Percentiles rank a stretch among this genome's conserved stretches.
These are phyloP conservation scores for Xylariales sp. DNA, from an alignment of 2,329 filamentous ascomycete species.

Conservation along the genomic window DNA sequence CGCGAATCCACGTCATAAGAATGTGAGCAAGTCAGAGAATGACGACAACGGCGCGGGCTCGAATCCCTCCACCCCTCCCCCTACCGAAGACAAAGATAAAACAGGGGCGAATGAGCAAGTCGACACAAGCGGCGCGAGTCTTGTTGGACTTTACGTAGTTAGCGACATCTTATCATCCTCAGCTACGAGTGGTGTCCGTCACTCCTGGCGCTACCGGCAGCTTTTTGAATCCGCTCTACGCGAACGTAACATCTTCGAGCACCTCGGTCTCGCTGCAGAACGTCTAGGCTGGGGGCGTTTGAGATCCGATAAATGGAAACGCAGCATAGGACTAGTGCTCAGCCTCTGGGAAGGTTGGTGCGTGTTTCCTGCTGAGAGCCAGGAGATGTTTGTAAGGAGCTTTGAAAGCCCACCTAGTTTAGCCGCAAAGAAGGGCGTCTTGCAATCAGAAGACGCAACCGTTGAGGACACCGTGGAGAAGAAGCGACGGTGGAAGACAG, in stretches of 20 bases:
- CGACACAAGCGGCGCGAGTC: constrained; percentile 68
- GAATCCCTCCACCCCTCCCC: constrained; percentile 30
- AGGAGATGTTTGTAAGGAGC: constrained; percentile 63
- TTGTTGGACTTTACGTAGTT: constrained; percentile 75
- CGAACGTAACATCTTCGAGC: constrained; percentile 64
- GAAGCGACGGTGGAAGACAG: constrained; percentile 39
- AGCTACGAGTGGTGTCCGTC: constrained; percentile 71
- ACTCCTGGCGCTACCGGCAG: constrained; percentile 82
- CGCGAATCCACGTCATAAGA: constrained; percentile 57
- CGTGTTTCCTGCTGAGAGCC: constrained; percentile 68
- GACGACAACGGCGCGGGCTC: constrained; percentile 22
- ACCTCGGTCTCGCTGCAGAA: constrained; percentile 69
- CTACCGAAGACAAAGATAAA: constrained; percentile 26
- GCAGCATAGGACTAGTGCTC: constrained; percentile 66
- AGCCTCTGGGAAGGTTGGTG: constrained; percentile 69
- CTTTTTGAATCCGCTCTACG: constrained; percentile 72
- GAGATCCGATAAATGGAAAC: constrained; percentile 79
- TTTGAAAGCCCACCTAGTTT: constrained; percentile 68
- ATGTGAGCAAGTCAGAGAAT: constrained; percentile 33
- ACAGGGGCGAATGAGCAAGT: constrained; percentile 25
- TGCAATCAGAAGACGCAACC: constrained; percentile 21
- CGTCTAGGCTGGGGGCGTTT: constrained; percentile 74
- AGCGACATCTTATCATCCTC: constrained; percentile 75
- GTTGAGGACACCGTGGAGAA: constrained; percentile 12
- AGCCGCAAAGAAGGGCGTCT: constrained; percentile 19